These are phyloP conservation scores for Russula compacta DNA, from an alignment of 768 basidiomycete species.

Conservation along the genomic window DNA sequence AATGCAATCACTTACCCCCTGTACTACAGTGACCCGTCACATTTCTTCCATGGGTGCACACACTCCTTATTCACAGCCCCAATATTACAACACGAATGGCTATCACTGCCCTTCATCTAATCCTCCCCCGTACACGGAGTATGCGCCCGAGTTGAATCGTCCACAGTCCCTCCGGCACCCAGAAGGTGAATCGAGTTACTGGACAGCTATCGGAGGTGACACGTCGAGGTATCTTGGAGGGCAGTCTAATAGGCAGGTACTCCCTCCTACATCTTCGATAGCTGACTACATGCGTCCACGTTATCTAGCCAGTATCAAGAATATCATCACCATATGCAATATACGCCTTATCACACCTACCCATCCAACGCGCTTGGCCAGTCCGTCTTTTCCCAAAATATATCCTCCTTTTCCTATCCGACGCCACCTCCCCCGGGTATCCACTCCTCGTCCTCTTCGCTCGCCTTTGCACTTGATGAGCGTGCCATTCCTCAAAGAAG, in stretches of 20 bases:
- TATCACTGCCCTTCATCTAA: conserved; percentile 28
- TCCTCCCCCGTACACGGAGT: conserved; percentile 56
- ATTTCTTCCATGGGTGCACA: conserved; percentile 47
- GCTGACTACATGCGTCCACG: conserved; percentile 14
- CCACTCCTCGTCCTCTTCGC: conserved; percentile 59
- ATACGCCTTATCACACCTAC: conserved; percentile 35
- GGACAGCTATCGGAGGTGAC: conserved; percentile 55
- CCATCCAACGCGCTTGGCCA: conserved; percentile 52
- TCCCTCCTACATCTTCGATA: neutral
- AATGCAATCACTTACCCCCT: conserved; percentile 5
- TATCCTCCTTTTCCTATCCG: conserved; percentile 57
- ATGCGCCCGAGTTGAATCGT: conserved; percentile 52
- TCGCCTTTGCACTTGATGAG: conserved; percentile 62
- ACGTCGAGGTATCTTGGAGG: conserved; percentile 51
- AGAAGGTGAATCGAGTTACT: conserved; percentile 45
- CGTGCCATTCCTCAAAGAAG: conserved; percentile 26
- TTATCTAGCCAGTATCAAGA: conserved; percentile 22
- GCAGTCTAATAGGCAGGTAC: conserved; percentile 24
- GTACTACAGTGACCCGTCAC: conserved; percentile 53
- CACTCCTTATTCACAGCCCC: conserved; percentile 54
- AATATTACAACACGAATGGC: conserved; percentile 34
- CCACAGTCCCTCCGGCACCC: conserved; percentile 41
- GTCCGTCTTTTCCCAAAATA: conserved; percentile 53
- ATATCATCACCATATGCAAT: conserved; percentile 32
- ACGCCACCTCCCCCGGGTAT: conserved; percentile 60